Percentiles rank a stretch among this genome's conserved stretches.
These are phyloP conservation scores for Ceratocystiopsis sp. DNA, from an alignment of 2,329 filamentous ascomycete species.

Conservation along the genomic window DNA sequence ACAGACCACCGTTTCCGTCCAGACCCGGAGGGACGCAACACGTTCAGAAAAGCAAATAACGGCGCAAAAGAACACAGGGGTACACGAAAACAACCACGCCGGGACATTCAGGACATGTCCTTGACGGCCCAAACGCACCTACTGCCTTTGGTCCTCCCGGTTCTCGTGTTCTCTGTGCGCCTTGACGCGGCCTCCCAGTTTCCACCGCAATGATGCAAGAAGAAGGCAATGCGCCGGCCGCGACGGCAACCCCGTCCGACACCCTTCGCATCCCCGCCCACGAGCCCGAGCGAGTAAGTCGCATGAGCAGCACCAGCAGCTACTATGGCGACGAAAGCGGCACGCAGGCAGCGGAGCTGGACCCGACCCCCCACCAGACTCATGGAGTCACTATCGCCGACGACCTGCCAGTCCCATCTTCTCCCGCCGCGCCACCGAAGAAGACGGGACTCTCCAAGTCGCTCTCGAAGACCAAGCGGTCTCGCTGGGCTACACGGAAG, in stretches of 20 bases:
- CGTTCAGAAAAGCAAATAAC: not conserved
- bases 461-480: slow-evolving; percentile 42
- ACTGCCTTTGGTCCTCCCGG: no score
- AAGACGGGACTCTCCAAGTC: not conserved
- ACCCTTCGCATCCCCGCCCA: no score
- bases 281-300: no score
- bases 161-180: no score
- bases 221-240: not conserved
- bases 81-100: not conserved
- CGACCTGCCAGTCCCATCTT: slow-evolving; percentile 13
- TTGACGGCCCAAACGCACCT: not conserved
- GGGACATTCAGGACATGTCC: slow-evolving; percentile 3
- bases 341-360: no score
- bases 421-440: not conserved
- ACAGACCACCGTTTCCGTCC: slow-evolving; percentile 1
- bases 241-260: not conserved
- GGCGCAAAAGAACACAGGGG: not conserved
- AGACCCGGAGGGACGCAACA: slow-evolving; percentile 1
- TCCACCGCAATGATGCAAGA: not conserved
- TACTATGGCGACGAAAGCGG: no score
- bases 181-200: not conserved
- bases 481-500: slow-evolving; percentile 93
- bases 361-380: slow-evolving; percentile 1
- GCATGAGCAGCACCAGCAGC: no score
- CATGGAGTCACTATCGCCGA: slow-evolving; percentile 10